These are phyloP conservation scores for Colletotrichum sojae DNA, from an alignment of 2,329 filamentous ascomycete genomes.

Conservation along the genomic window DNA sequence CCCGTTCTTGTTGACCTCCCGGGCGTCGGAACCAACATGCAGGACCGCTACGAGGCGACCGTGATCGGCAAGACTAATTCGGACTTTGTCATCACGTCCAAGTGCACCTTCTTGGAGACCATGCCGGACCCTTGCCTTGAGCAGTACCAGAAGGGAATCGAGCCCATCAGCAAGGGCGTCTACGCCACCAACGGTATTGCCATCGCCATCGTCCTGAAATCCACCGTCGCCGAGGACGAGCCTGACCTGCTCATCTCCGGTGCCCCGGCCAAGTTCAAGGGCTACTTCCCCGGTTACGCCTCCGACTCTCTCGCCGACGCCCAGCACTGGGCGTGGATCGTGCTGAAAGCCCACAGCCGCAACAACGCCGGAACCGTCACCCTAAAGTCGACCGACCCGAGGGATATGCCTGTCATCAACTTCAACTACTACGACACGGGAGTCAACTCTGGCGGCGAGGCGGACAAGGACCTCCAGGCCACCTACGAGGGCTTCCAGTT, in stretches of 20 bases:
- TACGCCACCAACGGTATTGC: slow-evolving; percentile 67
- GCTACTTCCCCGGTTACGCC: slow-evolving; percentile 70
- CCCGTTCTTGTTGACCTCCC: slow-evolving; percentile 59
- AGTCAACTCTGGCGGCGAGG: slow-evolving; percentile 59
- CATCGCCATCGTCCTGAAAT: slow-evolving; percentile 57
- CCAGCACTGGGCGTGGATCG: slow-evolving; percentile 57
- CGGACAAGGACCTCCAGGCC: slow-evolving; percentile 48
- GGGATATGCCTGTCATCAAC: slow-evolving; percentile 73
- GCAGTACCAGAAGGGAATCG: slow-evolving; percentile 45
- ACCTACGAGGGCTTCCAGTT: slow-evolving; percentile 54
- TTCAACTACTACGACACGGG: slow-evolving; percentile 70
- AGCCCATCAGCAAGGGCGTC: slow-evolving; percentile 48
- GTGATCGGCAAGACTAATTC: slow-evolving; percentile 42
- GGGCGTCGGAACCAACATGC: slow-evolving; percentile 66
- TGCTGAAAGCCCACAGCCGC: slow-evolving; percentile 66
- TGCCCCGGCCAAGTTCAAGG: slow-evolving; percentile 67
- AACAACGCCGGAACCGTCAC: slow-evolving; percentile 76
- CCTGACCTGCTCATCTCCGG: slow-evolving; percentile 70
- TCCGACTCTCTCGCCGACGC: slow-evolving; percentile 58
- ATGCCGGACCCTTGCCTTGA: slow-evolving; percentile 54
- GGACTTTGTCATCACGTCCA: slow-evolving; percentile 47
- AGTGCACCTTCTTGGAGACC: slow-evolving; percentile 50
- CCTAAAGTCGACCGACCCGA: slow-evolving; percentile 71
- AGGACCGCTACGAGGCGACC: slow-evolving; percentile 57
- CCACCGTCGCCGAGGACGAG: slow-evolving; percentile 55